Conservation (phyloP, 2,329 filamentous ascomycete genomes). For the Fusarium sp. region DNA sequence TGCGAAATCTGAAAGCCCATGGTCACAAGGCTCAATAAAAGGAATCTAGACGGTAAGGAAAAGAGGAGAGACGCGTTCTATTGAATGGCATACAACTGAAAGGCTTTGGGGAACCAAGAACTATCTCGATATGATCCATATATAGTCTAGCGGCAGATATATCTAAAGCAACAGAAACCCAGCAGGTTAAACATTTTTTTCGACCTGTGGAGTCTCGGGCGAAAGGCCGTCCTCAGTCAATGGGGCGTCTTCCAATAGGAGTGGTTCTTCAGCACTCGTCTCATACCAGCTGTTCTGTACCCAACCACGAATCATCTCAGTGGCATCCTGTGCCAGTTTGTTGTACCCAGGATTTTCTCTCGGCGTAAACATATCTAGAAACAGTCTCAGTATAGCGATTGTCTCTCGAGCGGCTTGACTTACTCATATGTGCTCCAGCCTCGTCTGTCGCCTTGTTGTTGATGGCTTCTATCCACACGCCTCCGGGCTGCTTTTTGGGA, state of each 20-base stretch:
- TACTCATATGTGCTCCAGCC: slow-evolving; percentile 78
- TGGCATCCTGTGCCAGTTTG: slow-evolving; percentile 70
- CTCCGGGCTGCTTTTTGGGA: slow-evolving; percentile 63
- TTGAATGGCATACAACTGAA: neutral
- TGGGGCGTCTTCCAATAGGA: slow-evolving; percentile 31
- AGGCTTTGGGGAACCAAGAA: neutral
- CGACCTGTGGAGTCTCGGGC: neutral
- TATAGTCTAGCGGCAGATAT: neutral
- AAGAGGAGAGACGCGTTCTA: neutral
- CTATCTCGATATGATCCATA: neutral
- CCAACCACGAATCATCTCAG: slow-evolving; percentile 72
- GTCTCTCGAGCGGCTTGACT: slow-evolving; percentile 41
- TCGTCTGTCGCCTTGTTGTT: slow-evolving; percentile 86
- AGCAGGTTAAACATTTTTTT: neutral
- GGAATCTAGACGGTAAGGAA: neutral
- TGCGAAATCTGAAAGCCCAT: slow-evolving; percentile 66
- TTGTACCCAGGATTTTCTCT: slow-evolving; percentile 77
- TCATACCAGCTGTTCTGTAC: slow-evolving; percentile 72
- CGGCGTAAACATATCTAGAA: slow-evolving; percentile 74
- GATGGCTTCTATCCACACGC: slow-evolving; percentile 73
- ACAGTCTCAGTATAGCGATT: slow-evolving; percentile 1
- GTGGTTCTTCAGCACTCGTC: slow-evolving; percentile 53
- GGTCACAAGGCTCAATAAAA: slow-evolving; percentile 50
- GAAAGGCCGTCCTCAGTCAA: neutral
- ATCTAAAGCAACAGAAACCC: neutral